Evolutionary conservation across 2,329 filamentous ascomycete species (phyloP).

Genomic region (Venturia pyrina): DNA sequence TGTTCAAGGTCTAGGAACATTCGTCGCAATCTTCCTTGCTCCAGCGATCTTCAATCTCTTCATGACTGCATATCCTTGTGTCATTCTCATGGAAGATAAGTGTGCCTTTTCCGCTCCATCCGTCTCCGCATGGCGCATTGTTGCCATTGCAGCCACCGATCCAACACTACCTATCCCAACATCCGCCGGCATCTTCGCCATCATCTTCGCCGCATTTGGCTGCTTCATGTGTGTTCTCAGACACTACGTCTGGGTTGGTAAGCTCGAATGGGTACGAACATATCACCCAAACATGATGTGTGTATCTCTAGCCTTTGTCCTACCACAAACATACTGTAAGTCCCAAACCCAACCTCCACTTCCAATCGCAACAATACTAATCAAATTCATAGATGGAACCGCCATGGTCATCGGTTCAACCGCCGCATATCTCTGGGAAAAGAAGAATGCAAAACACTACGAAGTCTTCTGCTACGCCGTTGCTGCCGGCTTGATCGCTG

Average conservation of each 20-base stretch:
- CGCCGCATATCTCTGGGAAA: slow-evolving; percentile 44
- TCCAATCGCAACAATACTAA: neutral
- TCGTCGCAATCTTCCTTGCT: slow-evolving; percentile 56
- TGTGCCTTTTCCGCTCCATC: slow-evolving; percentile 55
- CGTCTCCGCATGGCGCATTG: slow-evolving; percentile 56
- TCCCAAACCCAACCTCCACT: neutral
- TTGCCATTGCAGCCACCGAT: slow-evolving; percentile 52
- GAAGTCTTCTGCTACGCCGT: slow-evolving; percentile 51
- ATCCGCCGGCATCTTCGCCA: slow-evolving; percentile 47
- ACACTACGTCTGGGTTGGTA: slow-evolving; percentile 45
- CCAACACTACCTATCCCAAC: slow-evolving; percentile 45
- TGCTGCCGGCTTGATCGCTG: slow-evolving; percentile 51
- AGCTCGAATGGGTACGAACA: slow-evolving; percentile 42
- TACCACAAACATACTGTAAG: slow-evolving; percentile 34
- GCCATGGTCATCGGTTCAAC: slow-evolving; percentile 50
- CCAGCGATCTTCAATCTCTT: slow-evolving; percentile 60
- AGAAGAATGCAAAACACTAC: slow-evolving; percentile 41
- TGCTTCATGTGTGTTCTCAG: slow-evolving; percentile 43
- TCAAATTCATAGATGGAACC: slow-evolving; percentile 39
- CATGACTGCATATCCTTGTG: slow-evolving; percentile 58
- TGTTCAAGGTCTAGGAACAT: slow-evolving; percentile 52
- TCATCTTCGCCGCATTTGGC: slow-evolving; percentile 44
- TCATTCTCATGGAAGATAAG: slow-evolving; percentile 37
- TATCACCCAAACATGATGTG: slow-evolving; percentile 56
- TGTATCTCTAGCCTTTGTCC: slow-evolving; percentile 48